Base-by-base conservation (phyloP, 345 rosid species). In the Excoecaria agallocha region DNA sequence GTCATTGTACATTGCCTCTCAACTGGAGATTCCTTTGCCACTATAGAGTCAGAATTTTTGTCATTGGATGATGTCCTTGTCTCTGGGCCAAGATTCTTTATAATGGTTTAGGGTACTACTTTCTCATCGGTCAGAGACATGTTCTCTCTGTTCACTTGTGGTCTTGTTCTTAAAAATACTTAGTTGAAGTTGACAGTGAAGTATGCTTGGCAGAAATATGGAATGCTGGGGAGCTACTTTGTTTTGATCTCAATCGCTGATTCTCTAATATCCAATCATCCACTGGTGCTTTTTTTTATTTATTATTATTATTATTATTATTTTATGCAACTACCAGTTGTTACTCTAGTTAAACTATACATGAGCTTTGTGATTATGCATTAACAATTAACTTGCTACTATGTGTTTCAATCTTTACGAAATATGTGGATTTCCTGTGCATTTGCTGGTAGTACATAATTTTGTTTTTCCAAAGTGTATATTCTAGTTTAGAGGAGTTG, bases 1-100 rank as follows among this genome's bases (percentile, higher is more conserved):
- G 37, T 45, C 37, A 46, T 66, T 66, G 69, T 66, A 66, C 35
- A 66, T 66, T 39, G 12, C 38, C 38, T 30, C 63, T 24, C 51
- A 57, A 43, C n/a, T 38, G 35, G 35, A 70, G 62, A 24, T 39
- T 63, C 63, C 5, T 66, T 3, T 55, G 50, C 6, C 49, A 69
- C 39, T 67, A 24, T 54, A 54, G n/a, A 38, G 73, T 48, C 35
- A 30, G 58, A 20, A 8, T 20, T 49, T 46, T 25, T 24, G 7
- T 25, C 5, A 13, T 50, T 24, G 20, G 39, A n/a, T 49, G 57
- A 13, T 50, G n/a, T 51, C 6, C 11, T 50, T 13, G 22, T 68
- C 59, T 51, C 45, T 17, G 39, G 66, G 46, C 66, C 46, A 37
- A 62, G 66, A 62, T 62, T 62, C 66, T 37, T 4, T 1, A 15